Conservation (phyloP, 371 early-diverging fungal genomes). For the Rhizopus sp. region DNA sequence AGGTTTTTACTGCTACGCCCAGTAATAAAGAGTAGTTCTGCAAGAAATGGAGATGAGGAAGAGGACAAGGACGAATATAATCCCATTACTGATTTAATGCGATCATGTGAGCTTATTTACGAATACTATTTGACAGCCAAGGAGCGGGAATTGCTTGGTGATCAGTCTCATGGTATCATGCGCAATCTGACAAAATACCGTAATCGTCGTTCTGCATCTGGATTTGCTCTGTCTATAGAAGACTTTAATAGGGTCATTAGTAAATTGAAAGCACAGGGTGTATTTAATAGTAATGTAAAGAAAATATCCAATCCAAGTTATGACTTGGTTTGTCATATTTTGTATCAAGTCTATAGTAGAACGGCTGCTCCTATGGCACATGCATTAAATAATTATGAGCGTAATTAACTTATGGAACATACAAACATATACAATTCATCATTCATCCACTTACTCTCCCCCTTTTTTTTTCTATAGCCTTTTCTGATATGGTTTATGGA, state of each 20-base stretch:
- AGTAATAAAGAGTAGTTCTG: constrained; percentile 30
- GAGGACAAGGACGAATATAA: constrained; percentile 78
- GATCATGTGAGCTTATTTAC: constrained; percentile 68
- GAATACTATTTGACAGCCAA: constrained; percentile 60
- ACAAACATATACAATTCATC: not conserved
- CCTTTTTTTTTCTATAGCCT: constrained; percentile 51
- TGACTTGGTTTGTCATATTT: constrained; percentile 79
- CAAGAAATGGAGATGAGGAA: constrained; percentile 28
- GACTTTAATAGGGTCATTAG: constrained; percentile 72
- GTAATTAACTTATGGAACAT: constrained; percentile 25
- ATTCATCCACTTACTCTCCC: not conserved
- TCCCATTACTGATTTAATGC: constrained; percentile 78
- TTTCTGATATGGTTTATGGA: constrained; percentile 95
- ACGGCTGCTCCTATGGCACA: constrained; percentile 86
- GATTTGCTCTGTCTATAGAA: constrained; percentile 68
- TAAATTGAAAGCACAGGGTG: constrained; percentile 37
- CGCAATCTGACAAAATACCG: constrained; percentile 80
- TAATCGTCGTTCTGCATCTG: constrained; percentile 70
- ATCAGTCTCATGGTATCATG: constrained; percentile 69
- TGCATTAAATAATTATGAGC: constrained; percentile 79
- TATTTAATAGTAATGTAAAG: constrained; percentile 42
- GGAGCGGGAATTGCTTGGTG: constrained; percentile 60
- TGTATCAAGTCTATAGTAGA: constrained; percentile 89
- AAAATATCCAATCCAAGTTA: constrained; percentile 53
- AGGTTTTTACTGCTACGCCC: constrained; percentile 46